These are phyloP conservation scores for Gracilaria caudata DNA, from an alignment of 23 red algal species.

Conservation along the genomic window DNA sequence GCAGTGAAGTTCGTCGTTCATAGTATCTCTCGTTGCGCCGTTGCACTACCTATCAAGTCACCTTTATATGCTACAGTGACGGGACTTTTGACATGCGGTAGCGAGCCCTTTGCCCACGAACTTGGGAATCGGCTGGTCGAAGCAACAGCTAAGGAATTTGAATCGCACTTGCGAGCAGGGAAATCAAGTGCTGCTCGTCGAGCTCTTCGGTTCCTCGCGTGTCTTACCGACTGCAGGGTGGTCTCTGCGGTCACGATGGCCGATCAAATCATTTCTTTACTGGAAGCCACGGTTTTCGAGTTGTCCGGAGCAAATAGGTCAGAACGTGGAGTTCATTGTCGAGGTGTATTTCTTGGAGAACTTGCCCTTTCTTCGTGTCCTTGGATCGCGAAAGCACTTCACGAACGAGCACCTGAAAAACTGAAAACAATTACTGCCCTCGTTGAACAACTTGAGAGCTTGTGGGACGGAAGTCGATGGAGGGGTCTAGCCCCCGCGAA, in stretches of 20 bases:
- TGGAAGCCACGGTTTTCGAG: constrained; percentile 67
- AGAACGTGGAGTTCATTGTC: constrained; percentile 68
- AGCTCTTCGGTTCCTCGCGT: constrained; percentile 79
- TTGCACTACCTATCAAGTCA: constrained; percentile 65
- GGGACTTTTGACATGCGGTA: constrained; percentile 43
- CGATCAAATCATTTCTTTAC: constrained; percentile 31
- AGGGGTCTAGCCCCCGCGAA: constrained; percentile 38
- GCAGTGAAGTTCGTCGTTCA: constrained; percentile 40
- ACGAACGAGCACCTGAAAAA: constrained; percentile 36
- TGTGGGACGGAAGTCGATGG: constrained; percentile 51
- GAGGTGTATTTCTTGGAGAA: constrained; percentile 70
- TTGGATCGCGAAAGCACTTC: constrained; percentile 37
- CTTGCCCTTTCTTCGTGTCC: constrained; percentile 63
- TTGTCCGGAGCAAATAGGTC: constrained; percentile 49
- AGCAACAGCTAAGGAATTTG: constrained; percentile 38
- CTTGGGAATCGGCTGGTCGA: constrained; percentile 53
- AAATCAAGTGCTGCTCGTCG: constrained; percentile 66
- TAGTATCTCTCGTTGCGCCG: constrained; percentile 49
- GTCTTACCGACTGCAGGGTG: constrained; percentile 59
- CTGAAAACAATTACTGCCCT: constrained; percentile 32
- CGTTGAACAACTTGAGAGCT: constrained; percentile 23
- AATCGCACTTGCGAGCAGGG: constrained; percentile 36
- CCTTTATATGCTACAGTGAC: constrained; percentile 68
- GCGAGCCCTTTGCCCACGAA: constrained; percentile 38
- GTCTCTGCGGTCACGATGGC: constrained; percentile 54